Percentiles rank a stretch among this genome's conserved stretches.
Conservation (phyloP, 2,329 filamentous ascomycete species). For the Ceratocystis huliohia region DNA sequence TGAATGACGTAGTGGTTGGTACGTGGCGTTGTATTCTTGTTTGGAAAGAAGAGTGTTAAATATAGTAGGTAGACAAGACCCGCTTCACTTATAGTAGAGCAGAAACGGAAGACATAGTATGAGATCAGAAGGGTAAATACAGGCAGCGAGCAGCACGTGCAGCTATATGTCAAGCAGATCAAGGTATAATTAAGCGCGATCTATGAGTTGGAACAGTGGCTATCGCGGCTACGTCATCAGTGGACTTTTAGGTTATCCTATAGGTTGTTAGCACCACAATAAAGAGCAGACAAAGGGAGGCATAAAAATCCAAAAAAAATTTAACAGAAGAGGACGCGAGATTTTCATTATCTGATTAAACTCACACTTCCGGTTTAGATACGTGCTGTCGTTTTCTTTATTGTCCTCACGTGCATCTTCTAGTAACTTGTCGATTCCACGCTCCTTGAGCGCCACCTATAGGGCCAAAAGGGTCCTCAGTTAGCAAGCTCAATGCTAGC, state of each 20-base stretch:
- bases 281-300: not conserved
- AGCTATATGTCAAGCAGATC: too few relatives aligned
- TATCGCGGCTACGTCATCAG: too few relatives aligned
- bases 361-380: constrained; percentile 34
- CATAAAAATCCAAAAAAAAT: too few relatives aligned
- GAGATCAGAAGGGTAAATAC: too few relatives aligned
- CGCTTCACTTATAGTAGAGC: too few relatives aligned
- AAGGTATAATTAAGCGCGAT: too few relatives aligned
- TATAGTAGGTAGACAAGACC: too few relatives aligned
- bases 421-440: constrained; percentile 85
- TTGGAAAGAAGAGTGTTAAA: too few relatives aligned
- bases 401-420: constrained; percentile 83
- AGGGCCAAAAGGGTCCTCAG: not conserved
- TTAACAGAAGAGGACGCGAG: not conserved
- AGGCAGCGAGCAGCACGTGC: too few relatives aligned
- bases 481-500: not conserved
- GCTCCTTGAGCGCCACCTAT: constrained; percentile 72
- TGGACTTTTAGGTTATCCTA: too few relatives aligned
- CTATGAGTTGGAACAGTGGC: too few relatives aligned
- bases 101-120: too few relatives aligned
- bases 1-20: not conserved
- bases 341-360: not conserved
- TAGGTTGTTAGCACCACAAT: not conserved
- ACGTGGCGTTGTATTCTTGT: not conserved
- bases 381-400: constrained; percentile 61